Evolutionary conservation across 192 early-diverging fungal genomes (phyloP).

Genomic region (Jimgerdemannia flammicorona): DNA sequence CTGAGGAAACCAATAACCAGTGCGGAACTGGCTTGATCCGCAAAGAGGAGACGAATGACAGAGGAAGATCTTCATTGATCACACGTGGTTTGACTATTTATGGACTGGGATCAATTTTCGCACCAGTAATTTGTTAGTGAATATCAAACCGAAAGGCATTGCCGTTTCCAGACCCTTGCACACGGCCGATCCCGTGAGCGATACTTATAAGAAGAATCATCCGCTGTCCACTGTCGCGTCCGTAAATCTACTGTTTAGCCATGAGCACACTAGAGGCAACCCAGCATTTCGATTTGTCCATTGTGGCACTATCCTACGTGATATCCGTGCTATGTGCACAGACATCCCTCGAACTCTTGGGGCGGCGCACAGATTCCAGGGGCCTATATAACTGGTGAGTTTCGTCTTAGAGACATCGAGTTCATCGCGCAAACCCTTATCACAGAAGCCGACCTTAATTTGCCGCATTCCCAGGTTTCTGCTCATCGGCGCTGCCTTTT

Average conservation of each 20-base stretch:
- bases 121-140: too few species aligned
- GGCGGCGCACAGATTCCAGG: constrained; percentile 26
- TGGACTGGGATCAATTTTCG: too few species aligned
- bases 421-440: background rate
- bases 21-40: too few species aligned
- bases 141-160: too few species aligned
- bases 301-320: constrained; percentile 27
- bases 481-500: constrained; percentile 27
- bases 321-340: constrained; percentile 31
- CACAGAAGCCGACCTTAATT: constrained; percentile 2
- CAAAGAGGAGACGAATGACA: too few species aligned
- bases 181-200: too few species aligned
- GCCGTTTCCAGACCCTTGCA: too few species aligned
- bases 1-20: too few species aligned
- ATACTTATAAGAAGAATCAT: too few species aligned
- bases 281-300: constrained; percentile 21
- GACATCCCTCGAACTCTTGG: constrained; percentile 36
- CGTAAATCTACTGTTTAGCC: too few species aligned
- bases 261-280: background rate
- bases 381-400: constrained; percentile 27
- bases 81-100: too few species aligned
- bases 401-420: background rate
- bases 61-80: too few species aligned
- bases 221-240: background rate
- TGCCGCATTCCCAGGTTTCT: constrained; percentile 20